Evolutionary conservation across 225 moss, liverwort and hornwort species (phyloP).

Genomic region (Pseudoscleropodium purum): DNA sequence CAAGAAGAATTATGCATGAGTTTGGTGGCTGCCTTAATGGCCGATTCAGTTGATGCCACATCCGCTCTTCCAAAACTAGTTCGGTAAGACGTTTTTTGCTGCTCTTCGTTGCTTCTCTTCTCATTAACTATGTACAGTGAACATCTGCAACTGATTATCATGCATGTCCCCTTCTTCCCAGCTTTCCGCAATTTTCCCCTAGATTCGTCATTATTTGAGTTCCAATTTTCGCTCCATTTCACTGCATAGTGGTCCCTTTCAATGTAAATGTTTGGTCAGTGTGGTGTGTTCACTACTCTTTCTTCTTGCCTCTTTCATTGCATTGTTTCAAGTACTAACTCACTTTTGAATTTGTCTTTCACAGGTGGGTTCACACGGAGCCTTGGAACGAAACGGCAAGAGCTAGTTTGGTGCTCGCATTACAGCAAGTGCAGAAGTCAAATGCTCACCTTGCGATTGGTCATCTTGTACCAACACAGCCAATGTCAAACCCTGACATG

Average conservation of each 20-base stretch:
- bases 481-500: conserved; percentile 24
- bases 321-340: neutral
- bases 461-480: conserved; percentile 25
- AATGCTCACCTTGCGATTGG: conserved; percentile 33
- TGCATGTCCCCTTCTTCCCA: neutral
- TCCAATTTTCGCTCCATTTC: neutral
- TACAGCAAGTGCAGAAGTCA: conserved; percentile 55
- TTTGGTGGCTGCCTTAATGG: conserved; percentile 49
- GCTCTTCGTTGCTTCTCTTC: neutral
- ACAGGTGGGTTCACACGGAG: conserved; percentile 83
- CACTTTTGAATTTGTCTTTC: neutral
- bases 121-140: neutral
- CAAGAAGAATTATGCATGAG: conserved; percentile 46
- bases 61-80: conserved; percentile 23
- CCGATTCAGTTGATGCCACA: conserved; percentile 21
- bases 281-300: neutral
- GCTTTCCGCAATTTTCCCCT: neutral
- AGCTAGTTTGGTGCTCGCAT: conserved; percentile 50
- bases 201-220: neutral
- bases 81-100: conserved; percentile 17
- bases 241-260: neutral
- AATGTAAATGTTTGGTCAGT: neutral
- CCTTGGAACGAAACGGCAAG: conserved; percentile 73
- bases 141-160: neutral
- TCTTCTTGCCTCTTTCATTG: neutral